Evolutionary conservation across 768 basidiomycete species (phyloP), one percentile per base, ranked within the genome.

Genomic region (Kwoniella sp.): DNA sequence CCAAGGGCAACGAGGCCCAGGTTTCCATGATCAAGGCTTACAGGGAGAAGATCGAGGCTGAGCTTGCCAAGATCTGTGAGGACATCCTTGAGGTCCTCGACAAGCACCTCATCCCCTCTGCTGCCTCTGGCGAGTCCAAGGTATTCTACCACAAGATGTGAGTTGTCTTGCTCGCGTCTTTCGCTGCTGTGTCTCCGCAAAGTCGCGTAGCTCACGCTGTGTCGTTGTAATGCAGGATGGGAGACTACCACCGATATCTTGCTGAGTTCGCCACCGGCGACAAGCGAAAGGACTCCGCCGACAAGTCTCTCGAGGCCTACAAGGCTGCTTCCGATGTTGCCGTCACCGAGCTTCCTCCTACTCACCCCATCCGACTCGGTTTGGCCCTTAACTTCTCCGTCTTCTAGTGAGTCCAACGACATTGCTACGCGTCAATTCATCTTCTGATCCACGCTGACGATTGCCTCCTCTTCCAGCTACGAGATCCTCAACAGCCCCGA

Each of bases 111-210:
- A 96, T 82, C 75, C 93, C 93, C 69, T 94, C 93, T 12, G 95
- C 95, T 57, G 92, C 92, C 68, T 90, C 92, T 63, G 93, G 94
- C 79, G 95, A 98, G 84, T 92, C 90, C 65, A 95, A 96, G 85
- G 94, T 97, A 63, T 98, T 97, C 87, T 98, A 98, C 86, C 93
- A 95, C 87, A 97, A 97, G 88, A 93, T 96, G 92, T 93, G 74
- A 69, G 91, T 77, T 8, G 38, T 22, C 34, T 77, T 8, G 38
- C n/a, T 25, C n/a, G 23, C 53, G n/a, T 34, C 13, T 38, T 20
- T 34, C 13, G n/a, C 22, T 3, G 9, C 13, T 23, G 26, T 52
- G 12, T 31, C 50, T 25, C 20, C n/a, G 48, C 13, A 58, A 20
- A 7, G 15, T n/a, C n/a, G 29, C 17, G 28, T 55, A 29, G 53